These are phyloP conservation scores for Penicillium verrucosum DNA, from an alignment of 2,329 filamentous ascomycete species.

Conservation along the genomic window DNA sequence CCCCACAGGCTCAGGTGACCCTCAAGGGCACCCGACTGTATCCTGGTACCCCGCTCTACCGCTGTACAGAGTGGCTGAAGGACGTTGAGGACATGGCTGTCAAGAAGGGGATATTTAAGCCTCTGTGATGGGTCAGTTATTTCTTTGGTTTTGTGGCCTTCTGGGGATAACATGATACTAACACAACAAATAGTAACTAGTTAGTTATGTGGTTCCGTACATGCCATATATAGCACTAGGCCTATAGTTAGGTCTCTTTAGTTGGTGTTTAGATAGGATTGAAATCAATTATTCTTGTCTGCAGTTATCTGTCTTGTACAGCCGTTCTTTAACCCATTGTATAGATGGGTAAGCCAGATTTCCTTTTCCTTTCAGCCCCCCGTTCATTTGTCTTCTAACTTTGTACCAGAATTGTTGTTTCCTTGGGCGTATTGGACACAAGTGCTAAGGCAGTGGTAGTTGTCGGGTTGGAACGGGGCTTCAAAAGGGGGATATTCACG, in stretches of 20 bases:
- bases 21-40: slow-evolving; percentile 9
- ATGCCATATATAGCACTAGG: neutral
- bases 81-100: slow-evolving; percentile 18
- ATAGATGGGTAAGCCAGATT: neutral
- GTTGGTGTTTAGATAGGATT: neutral
- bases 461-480: neutral
- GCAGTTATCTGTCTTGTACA: neutral
- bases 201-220: no score
- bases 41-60: slow-evolving; percentile 14
- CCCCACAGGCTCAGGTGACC: slow-evolving; percentile 14
- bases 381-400: neutral
- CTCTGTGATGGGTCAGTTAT: neutral
- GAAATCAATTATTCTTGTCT: neutral
- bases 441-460: neutral
- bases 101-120: slow-evolving; percentile 16
- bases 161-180: neutral
- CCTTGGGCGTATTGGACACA: neutral
- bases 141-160: neutral
- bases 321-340: no score
- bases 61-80: slow-evolving; percentile 15
- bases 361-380: no score
- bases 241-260: neutral
- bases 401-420: neutral
- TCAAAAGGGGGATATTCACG: no score
- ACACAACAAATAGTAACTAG: neutral